Percentiles rank a stretch among this genome's conserved stretches.
These are phyloP conservation scores for Calamus simplicifolius DNA, from an alignment of 176 grass and related monocot genomes.

Conservation along the genomic window DNA sequence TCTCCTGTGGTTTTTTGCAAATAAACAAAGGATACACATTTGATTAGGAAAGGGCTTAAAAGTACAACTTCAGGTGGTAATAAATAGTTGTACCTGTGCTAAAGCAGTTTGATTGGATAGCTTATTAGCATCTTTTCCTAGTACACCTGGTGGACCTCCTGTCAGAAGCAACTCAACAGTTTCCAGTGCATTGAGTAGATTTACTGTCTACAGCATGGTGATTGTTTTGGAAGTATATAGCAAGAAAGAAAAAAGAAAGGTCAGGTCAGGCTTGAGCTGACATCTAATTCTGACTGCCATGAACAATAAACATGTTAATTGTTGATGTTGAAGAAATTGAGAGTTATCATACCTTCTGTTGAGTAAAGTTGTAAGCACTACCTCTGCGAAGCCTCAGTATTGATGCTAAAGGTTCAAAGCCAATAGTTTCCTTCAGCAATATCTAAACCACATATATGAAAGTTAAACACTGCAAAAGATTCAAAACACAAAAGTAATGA, in stretches of 20 bases:
- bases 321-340: conserved; percentile 1
- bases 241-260: too few species aligned
- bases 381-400: conserved; percentile 97
- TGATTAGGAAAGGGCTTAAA: background rate
- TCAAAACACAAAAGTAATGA: conserved; percentile 4
- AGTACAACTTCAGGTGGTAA: conserved; percentile 10
- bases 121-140: conserved; percentile 75
- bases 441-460: conserved; percentile 39
- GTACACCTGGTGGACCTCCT: conserved; percentile 36
- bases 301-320: conserved; percentile 4
- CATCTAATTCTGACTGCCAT: background rate
- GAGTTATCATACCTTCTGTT: conserved; percentile 69
- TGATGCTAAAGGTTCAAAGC: conserved; percentile 91
- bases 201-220: conserved; percentile 77
- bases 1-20: conserved; percentile 55
- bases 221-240: background rate
- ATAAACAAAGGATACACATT: conserved; percentile 23
- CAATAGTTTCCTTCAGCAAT: conserved; percentile 95
- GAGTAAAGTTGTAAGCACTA: conserved; percentile 98
- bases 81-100: conserved; percentile 51
- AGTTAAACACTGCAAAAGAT: conserved; percentile 9
- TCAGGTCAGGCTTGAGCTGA: too few species aligned
- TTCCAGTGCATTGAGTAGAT: conserved; percentile 85
- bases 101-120: conserved; percentile 85
- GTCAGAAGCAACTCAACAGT: conserved; percentile 91